phyloP scores from a whole-genome alignment of 768 basidiomycete genomes.

The Vararia minispora region DNA sequence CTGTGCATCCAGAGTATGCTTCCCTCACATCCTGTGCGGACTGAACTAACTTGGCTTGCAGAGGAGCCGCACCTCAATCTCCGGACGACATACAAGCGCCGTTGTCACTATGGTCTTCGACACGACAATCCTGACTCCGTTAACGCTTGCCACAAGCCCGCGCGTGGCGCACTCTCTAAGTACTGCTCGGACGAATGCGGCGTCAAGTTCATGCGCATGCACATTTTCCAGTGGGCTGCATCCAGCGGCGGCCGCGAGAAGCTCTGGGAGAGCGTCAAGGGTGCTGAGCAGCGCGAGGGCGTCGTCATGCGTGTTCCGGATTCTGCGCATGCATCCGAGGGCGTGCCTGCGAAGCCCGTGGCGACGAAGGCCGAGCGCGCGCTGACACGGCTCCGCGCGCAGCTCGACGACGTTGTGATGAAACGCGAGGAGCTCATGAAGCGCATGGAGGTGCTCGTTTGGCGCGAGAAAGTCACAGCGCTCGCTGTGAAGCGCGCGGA shows the following conservation, averaged over 20 bases:
- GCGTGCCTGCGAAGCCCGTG: constrained; percentile 23
- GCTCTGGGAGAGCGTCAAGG: constrained; percentile 67
- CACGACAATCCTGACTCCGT: constrained; percentile 51
- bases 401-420: constrained; percentile 46
- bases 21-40: neutral
- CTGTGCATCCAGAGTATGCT: constrained; percentile 63
- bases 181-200: constrained; percentile 90
- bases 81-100: constrained; percentile 68
- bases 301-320: constrained; percentile 27
- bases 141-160: constrained; percentile 69
- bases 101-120: constrained; percentile 61
- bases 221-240: constrained; percentile 50
- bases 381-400: constrained; percentile 37
- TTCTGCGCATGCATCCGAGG: constrained; percentile 1
- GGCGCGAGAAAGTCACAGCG: constrained; percentile 59
- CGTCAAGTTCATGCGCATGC: constrained; percentile 54
- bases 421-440: constrained; percentile 55
- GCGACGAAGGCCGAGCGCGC: constrained; percentile 47
- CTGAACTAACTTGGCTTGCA: constrained; percentile 20
- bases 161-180: constrained; percentile 76
- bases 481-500: constrained; percentile 60
- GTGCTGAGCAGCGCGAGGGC: constrained; percentile 60
- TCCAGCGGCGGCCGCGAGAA: constrained; percentile 51
- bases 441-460: constrained; percentile 56
- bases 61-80: constrained; percentile 50